Evolutionary conservation across 2,329 filamentous ascomycete species (phyloP), one percentile per base, ranked within the genome.

Genomic region (Achaetomium macrosporum): DNA sequence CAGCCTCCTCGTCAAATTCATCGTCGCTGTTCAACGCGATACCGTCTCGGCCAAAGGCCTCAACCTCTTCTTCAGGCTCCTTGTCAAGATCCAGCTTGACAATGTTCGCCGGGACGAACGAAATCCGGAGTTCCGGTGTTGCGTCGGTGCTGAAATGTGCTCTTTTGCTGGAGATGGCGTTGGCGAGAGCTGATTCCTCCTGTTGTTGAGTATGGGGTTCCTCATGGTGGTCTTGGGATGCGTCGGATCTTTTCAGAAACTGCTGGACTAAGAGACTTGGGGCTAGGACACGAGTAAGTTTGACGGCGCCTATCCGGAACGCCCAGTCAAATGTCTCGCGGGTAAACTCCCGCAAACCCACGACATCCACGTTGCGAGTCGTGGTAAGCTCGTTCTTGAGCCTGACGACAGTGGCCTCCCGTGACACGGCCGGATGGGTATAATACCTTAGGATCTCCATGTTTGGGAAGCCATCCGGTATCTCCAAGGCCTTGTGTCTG

Each of bases 251-350:
- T 2, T 62, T 47, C 59, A 74, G 67, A 58, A 84, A 74, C 55
- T 79, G 83, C 55, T 79, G 81, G 13, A 83, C 75, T 2, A 97
- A 73, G 1, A 97, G 71, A 8, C 85, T 83, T 11, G 90, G 88
- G 0, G 90, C 87, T 11, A 97, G 72, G 29, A 88, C 85, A 13
- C 85, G 81, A 29, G 96, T 84, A 56, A 96, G 88, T 64, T 96
- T 95, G 63, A 87, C 81, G 15, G 91, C 90, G 0, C 91, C 92
- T 47, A 78, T 78, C 29, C 84, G 79, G 61, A 84, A 86, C 5
- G 79, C 82, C 93, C 93, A 99, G 54, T 91, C 90, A 59, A 99
- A 95, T 0, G 85, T 85, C 57, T 95, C 84, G 1, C 79, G 77
- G 0, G 85, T 80, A 65, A 96, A 96, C 13, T 78, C 76, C 35